phyloP scores from a whole-genome alignment of 495 filamentous ascomycete species.

The Niebla homalea region DNA sequence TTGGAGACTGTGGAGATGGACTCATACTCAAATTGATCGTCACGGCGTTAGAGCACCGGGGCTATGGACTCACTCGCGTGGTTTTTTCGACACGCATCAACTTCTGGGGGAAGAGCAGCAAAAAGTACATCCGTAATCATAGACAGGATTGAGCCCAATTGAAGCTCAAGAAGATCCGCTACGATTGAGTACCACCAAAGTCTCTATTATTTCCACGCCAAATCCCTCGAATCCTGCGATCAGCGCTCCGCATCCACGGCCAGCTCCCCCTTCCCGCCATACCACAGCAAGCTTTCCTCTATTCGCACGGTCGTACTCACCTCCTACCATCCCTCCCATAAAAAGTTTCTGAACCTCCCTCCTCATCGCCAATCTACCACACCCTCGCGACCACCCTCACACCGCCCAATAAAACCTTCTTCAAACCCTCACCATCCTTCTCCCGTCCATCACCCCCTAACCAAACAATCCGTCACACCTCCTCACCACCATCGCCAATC shows the following conservation, averaged over 20 bases:
- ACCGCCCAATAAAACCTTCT: not conserved
- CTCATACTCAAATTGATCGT: too few species aligned
- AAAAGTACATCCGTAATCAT: too few species aligned
- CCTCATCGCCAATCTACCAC: not conserved
- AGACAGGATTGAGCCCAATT: too few species aligned
- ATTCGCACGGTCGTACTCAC: not conserved
- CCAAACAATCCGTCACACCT: not conserved
- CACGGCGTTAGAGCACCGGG: too few species aligned
- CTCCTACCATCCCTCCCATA: not conserved
- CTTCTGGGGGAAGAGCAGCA: too few species aligned
- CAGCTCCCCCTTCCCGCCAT: not conserved
- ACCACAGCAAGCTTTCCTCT: not conserved
- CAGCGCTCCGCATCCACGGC: not conserved
- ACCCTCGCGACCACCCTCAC: not conserved
- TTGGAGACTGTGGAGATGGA: too few species aligned
- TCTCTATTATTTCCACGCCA: not conserved
- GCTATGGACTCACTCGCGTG: too few species aligned
- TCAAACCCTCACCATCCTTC: not conserved
- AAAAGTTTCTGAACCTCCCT: not conserved
- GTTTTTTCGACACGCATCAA: not conserved
- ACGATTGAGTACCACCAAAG: not conserved
- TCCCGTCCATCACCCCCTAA: not conserved
- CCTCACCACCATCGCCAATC: not conserved
- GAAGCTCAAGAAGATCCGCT: not conserved
- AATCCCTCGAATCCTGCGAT: not conserved